Evolutionary conservation across 306 rosid species (phyloP).

Genomic region (Quercus alba): DNA sequence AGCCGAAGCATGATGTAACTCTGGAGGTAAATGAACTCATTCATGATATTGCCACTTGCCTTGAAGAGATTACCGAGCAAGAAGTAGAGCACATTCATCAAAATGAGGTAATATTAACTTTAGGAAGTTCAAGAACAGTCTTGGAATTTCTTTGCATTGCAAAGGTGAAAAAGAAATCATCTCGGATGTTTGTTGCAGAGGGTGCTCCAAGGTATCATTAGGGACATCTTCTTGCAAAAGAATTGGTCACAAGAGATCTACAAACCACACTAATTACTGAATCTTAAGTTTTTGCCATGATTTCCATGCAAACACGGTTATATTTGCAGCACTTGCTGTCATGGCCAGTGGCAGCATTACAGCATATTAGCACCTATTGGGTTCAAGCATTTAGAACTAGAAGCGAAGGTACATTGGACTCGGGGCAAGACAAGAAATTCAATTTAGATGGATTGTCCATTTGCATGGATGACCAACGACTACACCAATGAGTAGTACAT

Average conservation of each 20-base stretch:
- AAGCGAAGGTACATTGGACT: too few relatives aligned
- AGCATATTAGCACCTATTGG: constrained; percentile 70
- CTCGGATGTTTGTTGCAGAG: constrained; percentile 85
- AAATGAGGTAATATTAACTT: constrained; percentile 89
- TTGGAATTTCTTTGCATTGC: constrained; percentile 92
- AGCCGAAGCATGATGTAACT: constrained; percentile 90
- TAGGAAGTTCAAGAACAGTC: constrained; percentile 96
- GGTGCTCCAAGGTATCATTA: constrained; percentile 99
- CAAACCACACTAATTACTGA: constrained; percentile 81
- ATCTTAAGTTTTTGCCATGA: constrained; percentile 77
- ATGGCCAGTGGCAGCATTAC: constrained; percentile 94
- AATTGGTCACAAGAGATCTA: constrained; percentile 71
- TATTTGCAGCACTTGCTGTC: constrained; percentile 95
- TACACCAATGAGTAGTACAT: too few relatives aligned
- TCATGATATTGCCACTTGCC: constrained; percentile 81
- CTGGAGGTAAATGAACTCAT: constrained; percentile 97
- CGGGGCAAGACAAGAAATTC: too few relatives aligned
- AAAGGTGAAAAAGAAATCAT: constrained; percentile 88
- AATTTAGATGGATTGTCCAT: too few relatives aligned
- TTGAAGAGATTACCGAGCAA: constrained; percentile 93
- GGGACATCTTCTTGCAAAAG: constrained; percentile 82
- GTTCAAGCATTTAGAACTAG: constrained; percentile 6
- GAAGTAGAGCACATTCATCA: constrained; percentile 99
- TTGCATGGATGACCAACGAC: too few relatives aligned
- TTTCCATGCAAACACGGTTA: constrained; percentile 90